phyloP scores from a whole-genome alignment of 257 asterid species.

The Nicotiana tabacum region DNA sequence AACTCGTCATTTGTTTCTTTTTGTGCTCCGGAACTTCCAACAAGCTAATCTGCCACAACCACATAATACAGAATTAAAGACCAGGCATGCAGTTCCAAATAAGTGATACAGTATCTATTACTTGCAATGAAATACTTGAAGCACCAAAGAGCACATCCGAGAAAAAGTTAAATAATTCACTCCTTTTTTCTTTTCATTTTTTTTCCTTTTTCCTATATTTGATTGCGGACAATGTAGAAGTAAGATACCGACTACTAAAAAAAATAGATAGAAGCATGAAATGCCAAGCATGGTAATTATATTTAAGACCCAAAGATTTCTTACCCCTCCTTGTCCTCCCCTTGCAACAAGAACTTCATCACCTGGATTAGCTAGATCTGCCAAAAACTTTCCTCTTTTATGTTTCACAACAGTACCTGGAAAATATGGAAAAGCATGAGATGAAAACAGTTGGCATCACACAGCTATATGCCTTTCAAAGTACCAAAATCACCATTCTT shows the following conservation, averaged over 20 bases:
- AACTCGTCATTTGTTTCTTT: conserved; percentile 36
- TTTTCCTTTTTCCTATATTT: background rate
- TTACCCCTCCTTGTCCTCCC: conserved; percentile 99
- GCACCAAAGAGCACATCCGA: conserved; percentile 2
- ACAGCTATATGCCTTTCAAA: background rate
- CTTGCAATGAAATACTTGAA: background rate
- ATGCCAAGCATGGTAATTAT: conserved; percentile 7
- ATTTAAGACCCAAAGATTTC: conserved; percentile 17
- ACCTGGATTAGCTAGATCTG: conserved; percentile 84
- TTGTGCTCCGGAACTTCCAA: conserved; percentile 66
- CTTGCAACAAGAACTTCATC: conserved; percentile 88
- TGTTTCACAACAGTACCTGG: conserved; percentile 89
- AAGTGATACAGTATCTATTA: background rate
- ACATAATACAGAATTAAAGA: background rate
- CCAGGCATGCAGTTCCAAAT: conserved; percentile 2
- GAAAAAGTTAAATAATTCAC: background rate
- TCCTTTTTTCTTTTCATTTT: background rate
- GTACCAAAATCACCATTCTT: background rate
- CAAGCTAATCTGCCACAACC: conserved; percentile 74
- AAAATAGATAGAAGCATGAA: background rate
- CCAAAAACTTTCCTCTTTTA: conserved; percentile 84
- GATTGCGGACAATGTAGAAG: background rate
- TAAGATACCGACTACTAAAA: background rate
- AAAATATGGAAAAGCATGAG: conserved; percentile 5
- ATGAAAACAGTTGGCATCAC: background rate